Percentiles rank a stretch among this genome's conserved stretches.
Evolutionary conservation across 2,329 filamentous ascomycete genomes (phyloP).

Genomic region (Botrytis cinerea): DNA sequence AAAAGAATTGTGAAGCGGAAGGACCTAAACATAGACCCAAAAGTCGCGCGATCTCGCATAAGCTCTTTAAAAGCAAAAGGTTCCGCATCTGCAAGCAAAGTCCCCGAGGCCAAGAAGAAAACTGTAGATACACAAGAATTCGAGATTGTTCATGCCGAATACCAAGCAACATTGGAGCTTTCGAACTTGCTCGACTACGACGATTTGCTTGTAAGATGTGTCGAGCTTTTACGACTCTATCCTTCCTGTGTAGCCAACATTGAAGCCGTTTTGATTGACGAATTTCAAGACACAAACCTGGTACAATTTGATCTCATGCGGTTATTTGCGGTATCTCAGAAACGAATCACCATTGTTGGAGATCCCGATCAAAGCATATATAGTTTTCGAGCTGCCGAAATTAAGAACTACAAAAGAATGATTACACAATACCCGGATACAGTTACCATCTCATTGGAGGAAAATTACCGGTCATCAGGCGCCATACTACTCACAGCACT

Average conservation of each 20-base stretch:
- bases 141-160: slow-evolving; percentile 70
- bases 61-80: slow-evolving; percentile 65
- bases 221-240: slow-evolving; percentile 71
- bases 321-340: slow-evolving; percentile 71
- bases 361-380: slow-evolving; percentile 99
- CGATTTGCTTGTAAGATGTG: slow-evolving; percentile 82
- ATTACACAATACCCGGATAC: slow-evolving; percentile 75
- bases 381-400: slow-evolving; percentile 90
- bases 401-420: slow-evolving; percentile 81
- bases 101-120: slow-evolving; percentile 27
- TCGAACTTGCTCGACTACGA: slow-evolving; percentile 93
- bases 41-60: slow-evolving; percentile 73
- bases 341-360: slow-evolving; percentile 89
- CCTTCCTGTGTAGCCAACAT: slow-evolving; percentile 86
- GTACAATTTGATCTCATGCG: slow-evolving; percentile 95
- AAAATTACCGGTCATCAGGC: slow-evolving; percentile 92
- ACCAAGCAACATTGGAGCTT: slow-evolving; percentile 71
- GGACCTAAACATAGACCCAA: slow-evolving; percentile 67
- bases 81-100: slow-evolving; percentile 29
- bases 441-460: slow-evolving; percentile 80
- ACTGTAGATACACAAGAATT: slow-evolving; percentile 64
- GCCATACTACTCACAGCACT: slow-evolving; percentile 79
- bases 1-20: slow-evolving; percentile 80
- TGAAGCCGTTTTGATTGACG: slow-evolving; percentile 88
- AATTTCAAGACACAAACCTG: slow-evolving; percentile 96